Conservation (phyloP, 169 alveolate species). For the Plasmodium gallinaceum region DNA sequence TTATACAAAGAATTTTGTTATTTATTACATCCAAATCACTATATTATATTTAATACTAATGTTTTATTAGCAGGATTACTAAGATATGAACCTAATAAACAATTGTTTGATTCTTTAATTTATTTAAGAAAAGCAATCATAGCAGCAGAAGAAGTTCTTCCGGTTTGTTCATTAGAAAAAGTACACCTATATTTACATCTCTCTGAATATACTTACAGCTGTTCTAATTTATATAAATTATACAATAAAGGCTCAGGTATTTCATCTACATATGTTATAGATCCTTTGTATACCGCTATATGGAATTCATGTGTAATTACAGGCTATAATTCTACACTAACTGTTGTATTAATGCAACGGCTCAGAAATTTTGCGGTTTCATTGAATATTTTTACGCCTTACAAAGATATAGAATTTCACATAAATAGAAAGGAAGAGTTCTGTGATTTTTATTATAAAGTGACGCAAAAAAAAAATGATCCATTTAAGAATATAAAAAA, state of each 20-base stretch:
- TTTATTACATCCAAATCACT: conserved; percentile 89
- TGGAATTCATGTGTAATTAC: conserved; percentile 87
- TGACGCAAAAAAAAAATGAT: conserved; percentile 79
- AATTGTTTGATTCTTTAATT: conserved; percentile 79
- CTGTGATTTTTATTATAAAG: conserved; percentile 67
- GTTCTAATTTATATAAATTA: conserved; percentile 64
- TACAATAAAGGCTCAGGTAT: conserved; percentile 55
- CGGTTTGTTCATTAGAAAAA: conserved; percentile 88
- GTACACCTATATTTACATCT: conserved; percentile 86
- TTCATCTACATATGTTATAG: conserved; percentile 73
- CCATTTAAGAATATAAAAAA: conserved; percentile 61
- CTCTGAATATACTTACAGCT: conserved; percentile 86
- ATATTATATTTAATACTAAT: conserved; percentile 86
- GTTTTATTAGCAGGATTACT: conserved; percentile 89
- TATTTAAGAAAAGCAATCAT: conserved; percentile 85
- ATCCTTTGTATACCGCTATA: conserved; percentile 81
- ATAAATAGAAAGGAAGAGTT: conserved; percentile 79
- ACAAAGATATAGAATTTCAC: conserved; percentile 56
- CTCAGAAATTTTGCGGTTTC: conserved; percentile 81
- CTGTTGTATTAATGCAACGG: conserved; percentile 79
- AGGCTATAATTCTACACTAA: conserved; percentile 80
- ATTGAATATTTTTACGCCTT: conserved; percentile 82
- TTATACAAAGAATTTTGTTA: conserved; percentile 84
- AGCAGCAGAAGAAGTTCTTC: conserved; percentile 90
- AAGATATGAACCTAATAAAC: conserved; percentile 83